Conservation (phyloP, 2,329 filamentous ascomycete genomes). For the Ceratocystis eucalypticola region DNA sequence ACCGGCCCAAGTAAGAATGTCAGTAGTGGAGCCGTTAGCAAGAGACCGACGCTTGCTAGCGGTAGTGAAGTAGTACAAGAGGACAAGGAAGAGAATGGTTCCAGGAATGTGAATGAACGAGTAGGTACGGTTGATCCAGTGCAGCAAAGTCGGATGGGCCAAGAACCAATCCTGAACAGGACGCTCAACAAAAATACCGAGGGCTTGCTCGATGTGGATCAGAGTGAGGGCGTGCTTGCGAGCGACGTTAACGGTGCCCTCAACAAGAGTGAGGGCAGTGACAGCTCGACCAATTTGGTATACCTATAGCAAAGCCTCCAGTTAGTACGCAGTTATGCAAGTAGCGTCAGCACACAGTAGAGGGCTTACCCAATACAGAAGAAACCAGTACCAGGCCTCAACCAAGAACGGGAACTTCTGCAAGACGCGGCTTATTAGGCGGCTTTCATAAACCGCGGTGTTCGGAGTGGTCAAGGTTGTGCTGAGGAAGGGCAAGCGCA, state of each 20-base stretch:
- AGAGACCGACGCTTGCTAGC: slow-evolving; percentile 37
- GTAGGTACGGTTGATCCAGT: slow-evolving; percentile 58
- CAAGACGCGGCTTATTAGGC: slow-evolving; percentile 49
- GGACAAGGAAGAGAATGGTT: slow-evolving; percentile 52
- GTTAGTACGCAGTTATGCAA: slow-evolving; percentile 12
- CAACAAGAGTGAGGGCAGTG: slow-evolving; percentile 53
- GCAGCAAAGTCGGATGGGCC: slow-evolving; percentile 42
- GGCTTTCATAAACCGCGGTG: slow-evolving; percentile 44
- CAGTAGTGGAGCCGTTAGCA: slow-evolving; percentile 21
- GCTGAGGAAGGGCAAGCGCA: slow-evolving; percentile 21
- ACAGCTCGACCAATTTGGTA: slow-evolving; percentile 64
- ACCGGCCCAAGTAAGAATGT: slow-evolving; percentile 28
- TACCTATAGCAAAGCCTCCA: slow-evolving; percentile 33
- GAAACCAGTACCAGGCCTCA: slow-evolving; percentile 64
- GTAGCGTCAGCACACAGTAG: background rate
- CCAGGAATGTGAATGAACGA: slow-evolving; percentile 69
- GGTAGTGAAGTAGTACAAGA: slow-evolving; percentile 58
- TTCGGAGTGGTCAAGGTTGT: slow-evolving; percentile 45
- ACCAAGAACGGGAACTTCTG: slow-evolving; percentile 57
- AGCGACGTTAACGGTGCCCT: slow-evolving; percentile 54
- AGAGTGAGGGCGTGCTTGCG: slow-evolving; percentile 55
- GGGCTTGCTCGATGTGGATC: slow-evolving; percentile 49
- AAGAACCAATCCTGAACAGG: slow-evolving; percentile 43
- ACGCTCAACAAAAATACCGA: slow-evolving; percentile 53
- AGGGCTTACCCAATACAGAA: slow-evolving; percentile 60